These are phyloP conservation scores for Liquidambar formosana DNA, from an alignment of 164 flowering plant genomes.

Conservation along the genomic window DNA sequence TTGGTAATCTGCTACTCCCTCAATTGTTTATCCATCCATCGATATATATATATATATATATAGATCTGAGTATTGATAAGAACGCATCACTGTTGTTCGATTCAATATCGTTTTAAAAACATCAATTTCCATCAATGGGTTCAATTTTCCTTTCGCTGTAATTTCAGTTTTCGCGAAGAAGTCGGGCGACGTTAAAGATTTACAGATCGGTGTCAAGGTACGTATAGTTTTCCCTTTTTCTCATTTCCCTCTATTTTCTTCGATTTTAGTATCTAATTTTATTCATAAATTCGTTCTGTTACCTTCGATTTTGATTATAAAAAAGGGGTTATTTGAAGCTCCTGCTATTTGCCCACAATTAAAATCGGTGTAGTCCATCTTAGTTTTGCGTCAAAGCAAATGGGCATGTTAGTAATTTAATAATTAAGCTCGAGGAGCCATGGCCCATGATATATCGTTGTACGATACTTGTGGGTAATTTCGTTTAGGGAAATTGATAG, in stretches of 20 bases:
- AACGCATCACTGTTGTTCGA: background rate
- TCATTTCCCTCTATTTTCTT: background rate
- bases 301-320: too few species aligned
- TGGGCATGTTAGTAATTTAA: too few species aligned
- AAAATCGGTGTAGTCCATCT: too few species aligned
- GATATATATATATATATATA: background rate
- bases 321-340: too few species aligned
- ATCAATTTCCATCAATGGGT: too few species aligned
- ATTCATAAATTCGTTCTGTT: background rate
- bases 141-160: background rate
- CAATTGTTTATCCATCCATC: background rate
- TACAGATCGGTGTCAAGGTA: conserved; percentile 88
- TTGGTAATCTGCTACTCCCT: background rate
- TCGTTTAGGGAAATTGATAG: too few species aligned
- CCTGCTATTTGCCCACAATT: too few species aligned
- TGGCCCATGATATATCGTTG: too few species aligned
- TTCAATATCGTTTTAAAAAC: too few species aligned
- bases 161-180: conserved; percentile 54
- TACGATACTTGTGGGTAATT: too few species aligned
- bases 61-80: background rate
- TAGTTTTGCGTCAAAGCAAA: too few species aligned
- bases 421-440: too few species aligned
- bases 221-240: background rate
- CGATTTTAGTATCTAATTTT: background rate
- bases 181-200: conserved; percentile 62